Conservation (phyloP, 495 filamentous ascomycete species). For the Articulospora tetracladia region DNA sequence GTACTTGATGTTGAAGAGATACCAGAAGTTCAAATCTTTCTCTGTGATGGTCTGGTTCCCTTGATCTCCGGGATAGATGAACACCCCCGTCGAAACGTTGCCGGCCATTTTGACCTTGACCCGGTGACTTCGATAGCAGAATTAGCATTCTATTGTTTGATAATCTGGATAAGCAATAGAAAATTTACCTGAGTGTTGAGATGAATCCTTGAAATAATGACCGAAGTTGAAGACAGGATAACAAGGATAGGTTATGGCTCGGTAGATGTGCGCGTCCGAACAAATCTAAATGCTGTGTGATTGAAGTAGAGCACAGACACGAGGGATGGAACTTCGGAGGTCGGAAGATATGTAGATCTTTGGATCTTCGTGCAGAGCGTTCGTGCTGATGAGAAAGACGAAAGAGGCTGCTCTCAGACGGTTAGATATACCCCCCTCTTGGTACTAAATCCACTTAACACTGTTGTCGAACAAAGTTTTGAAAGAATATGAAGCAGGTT, state of each 20-base stretch:
- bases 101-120: background rate
- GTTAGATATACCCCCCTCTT: background rate
- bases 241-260: too few relatives aligned
- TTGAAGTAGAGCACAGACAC: background rate
- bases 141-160: too few relatives aligned
- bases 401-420: background rate
- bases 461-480: background rate
- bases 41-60: background rate
- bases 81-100: background rate
- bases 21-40: background rate
- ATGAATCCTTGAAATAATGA: too few relatives aligned
- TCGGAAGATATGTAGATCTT: background rate
- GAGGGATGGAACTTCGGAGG: background rate
- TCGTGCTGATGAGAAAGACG: background rate
- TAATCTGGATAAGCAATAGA: too few relatives aligned
- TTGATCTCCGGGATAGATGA: background rate
- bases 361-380: background rate
- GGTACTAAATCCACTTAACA: background rate
- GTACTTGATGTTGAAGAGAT: conserved; percentile 43
- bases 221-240: too few relatives aligned
- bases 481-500: background rate
- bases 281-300: too few relatives aligned
- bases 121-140: too few relatives aligned
- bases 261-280: background rate
- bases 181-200: too few relatives aligned